Conservation (phyloP, 176 grass and related monocot genomes). For the Luzula sylvatica region DNA sequence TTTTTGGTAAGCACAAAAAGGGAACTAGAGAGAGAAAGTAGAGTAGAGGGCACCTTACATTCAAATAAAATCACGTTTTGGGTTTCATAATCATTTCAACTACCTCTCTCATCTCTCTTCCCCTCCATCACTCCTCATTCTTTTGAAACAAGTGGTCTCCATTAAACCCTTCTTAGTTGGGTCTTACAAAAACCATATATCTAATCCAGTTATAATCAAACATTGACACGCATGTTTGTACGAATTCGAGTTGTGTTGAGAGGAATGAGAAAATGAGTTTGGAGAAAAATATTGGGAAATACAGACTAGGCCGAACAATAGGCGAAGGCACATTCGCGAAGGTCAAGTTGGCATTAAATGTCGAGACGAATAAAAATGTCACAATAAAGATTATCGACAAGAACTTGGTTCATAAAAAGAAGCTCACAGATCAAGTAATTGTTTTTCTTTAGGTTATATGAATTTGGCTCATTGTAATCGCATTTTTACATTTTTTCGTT, state of each 20-base stretch:
- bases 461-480: neutral
- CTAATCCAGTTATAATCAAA: neutral
- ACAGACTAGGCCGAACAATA: conserved; percentile 45
- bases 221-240: neutral
- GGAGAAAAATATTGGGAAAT: conserved; percentile 36
- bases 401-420: conserved; percentile 38
- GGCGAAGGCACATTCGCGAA: conserved; percentile 69
- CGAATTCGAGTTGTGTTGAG: neutral
- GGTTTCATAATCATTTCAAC: conserved; percentile 32
- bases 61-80: conserved; percentile 32
- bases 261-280: conserved; percentile 25
- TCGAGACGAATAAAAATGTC: conserved; percentile 28
- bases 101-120: conserved; percentile 16
- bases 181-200: neutral
- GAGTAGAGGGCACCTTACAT: conserved; percentile 29
- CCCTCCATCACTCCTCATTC: neutral
- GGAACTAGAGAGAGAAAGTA: conserved; percentile 7
- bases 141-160: neutral
- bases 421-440: conserved; percentile 47
- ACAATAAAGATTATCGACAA: conserved; percentile 68
- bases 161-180: neutral
- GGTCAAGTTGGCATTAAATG: conserved; percentile 43
- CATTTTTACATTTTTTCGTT: conserved; percentile 4
- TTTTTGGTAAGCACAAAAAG: conserved; percentile 25
- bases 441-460: neutral